Evolutionary conservation across 2,329 filamentous ascomycete species (phyloP).

Genomic region (Emergomyces orientalis): DNA sequence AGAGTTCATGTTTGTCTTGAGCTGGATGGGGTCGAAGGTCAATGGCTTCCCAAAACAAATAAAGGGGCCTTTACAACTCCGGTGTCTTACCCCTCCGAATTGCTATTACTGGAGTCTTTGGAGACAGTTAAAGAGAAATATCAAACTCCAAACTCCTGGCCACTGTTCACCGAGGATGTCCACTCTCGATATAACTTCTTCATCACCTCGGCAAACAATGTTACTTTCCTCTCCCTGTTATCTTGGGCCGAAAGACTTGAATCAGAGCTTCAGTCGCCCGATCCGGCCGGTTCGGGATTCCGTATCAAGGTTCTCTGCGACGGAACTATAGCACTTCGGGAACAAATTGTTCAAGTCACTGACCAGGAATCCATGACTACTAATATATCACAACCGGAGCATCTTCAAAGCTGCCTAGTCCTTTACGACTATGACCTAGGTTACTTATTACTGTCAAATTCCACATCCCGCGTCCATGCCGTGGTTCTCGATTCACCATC

Average conservation of each 20-base stretch:
- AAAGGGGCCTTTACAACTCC: slow-evolving; percentile 35
- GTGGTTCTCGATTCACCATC: slow-evolving; percentile 44
- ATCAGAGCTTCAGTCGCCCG: slow-evolving; percentile 45
- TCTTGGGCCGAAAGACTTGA: slow-evolving; percentile 50
- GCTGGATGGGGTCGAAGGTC: slow-evolving; percentile 52
- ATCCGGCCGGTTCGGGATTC: slow-evolving; percentile 45
- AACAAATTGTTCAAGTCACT: slow-evolving; percentile 39
- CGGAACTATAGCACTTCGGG: slow-evolving; percentile 40
- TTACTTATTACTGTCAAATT: slow-evolving; percentile 47
- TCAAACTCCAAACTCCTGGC: slow-evolving; percentile 32
- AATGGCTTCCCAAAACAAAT: slow-evolving; percentile 49
- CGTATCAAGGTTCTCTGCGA: slow-evolving; percentile 49
- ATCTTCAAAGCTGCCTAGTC: slow-evolving; percentile 42
- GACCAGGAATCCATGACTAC: slow-evolving; percentile 18
- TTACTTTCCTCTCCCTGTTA: slow-evolving; percentile 47
- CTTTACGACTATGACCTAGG: slow-evolving; percentile 50
- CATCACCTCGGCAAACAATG: slow-evolving; percentile 45
- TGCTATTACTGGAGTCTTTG: slow-evolving; percentile 38
- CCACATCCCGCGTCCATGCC: slow-evolving; percentile 41
- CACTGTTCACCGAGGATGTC: slow-evolving; percentile 48
- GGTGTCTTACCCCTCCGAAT: slow-evolving; percentile 33
- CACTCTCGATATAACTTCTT: slow-evolving; percentile 51
- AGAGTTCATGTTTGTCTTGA: slow-evolving; percentile 53
- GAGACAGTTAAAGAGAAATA: slow-evolving; percentile 30
- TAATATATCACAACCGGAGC: slow-evolving; percentile 21